A percentile compares a stretch with the other conserved stretches of the same genome.
Conservation (phyloP, 768 basidiomycete genomes). For the Mycena belliarum region DNA sequence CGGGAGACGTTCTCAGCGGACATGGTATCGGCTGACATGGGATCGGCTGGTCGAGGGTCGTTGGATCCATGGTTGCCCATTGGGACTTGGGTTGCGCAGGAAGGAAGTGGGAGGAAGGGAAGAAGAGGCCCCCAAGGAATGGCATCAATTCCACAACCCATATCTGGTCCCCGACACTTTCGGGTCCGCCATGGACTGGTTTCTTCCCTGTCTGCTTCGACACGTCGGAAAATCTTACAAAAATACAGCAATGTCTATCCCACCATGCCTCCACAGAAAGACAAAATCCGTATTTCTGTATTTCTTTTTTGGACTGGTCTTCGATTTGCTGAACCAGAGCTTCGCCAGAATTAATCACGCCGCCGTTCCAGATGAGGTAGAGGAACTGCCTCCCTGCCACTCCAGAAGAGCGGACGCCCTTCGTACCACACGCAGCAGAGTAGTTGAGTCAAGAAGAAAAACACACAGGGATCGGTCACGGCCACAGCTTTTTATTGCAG, state of each 20-base stretch:
- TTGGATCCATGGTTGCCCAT: conserved; percentile 21
- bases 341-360: conserved; percentile 15
- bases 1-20: neutral
- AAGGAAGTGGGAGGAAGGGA: neutral
- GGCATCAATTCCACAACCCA: neutral
- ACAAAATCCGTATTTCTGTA: neutral
- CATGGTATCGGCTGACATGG: neutral
- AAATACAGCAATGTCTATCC: neutral
- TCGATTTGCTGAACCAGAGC: neutral
- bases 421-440: neutral
- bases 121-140: neutral
- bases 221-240: conserved; percentile 3
- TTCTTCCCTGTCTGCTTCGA: neutral
- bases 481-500: conserved; percentile 3
- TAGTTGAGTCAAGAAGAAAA: neutral
- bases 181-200: neutral
- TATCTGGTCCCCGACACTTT: neutral
- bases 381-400: neutral
- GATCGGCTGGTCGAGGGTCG: neutral
- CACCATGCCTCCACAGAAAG: too few relatives aligned
- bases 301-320: neutral
- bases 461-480: neutral
- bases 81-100: neutral
- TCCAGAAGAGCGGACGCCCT: neutral
- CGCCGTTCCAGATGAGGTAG: conserved; percentile 2